Conservation (phyloP, 2,329 filamentous ascomycete species). For the Cladosporium sp. region DNA sequence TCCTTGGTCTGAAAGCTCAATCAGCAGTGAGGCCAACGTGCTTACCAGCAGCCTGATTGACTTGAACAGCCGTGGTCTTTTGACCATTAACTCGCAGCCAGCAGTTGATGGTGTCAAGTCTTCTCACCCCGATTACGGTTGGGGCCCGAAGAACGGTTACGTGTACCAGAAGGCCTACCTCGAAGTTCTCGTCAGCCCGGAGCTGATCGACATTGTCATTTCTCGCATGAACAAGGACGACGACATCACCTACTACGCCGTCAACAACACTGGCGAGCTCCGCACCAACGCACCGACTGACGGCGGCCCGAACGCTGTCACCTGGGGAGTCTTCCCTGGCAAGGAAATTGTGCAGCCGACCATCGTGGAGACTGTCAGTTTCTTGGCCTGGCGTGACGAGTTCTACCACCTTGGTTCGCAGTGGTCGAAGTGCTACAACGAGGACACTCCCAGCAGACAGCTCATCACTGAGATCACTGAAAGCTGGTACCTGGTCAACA, state of each 20-base stretch:
- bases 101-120: slow-evolving; percentile 91
- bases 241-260: slow-evolving; percentile 91
- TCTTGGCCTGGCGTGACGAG: slow-evolving; percentile 98
- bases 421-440: slow-evolving; percentile 89
- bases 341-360: slow-evolving; percentile 99
- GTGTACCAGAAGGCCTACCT: slow-evolving; percentile 99
- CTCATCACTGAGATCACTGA: slow-evolving; percentile 84
- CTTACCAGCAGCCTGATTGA: slow-evolving; percentile 77
- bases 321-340: slow-evolving; percentile 98
- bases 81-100: slow-evolving; percentile 97
- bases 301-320: slow-evolving; percentile 88
- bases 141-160: slow-evolving; percentile 93
- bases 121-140: slow-evolving; percentile 82
- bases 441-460: slow-evolving; percentile 72
- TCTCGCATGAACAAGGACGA: slow-evolving; percentile 74
- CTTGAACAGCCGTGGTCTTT: slow-evolving; percentile 80
- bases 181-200: slow-evolving; percentile 82
- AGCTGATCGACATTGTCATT: slow-evolving; percentile 75
- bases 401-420: slow-evolving; percentile 90
- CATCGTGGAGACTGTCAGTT: slow-evolving; percentile 97
- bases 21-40: slow-evolving; percentile 76
- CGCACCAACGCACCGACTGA: slow-evolving; percentile 82
- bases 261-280: slow-evolving; percentile 79
- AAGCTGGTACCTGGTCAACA: slow-evolving; percentile 91
- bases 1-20: slow-evolving; percentile 91